Conservation (phyloP, 2,329 filamentous ascomycete species). For the Leptographium radiaticola region DNA sequence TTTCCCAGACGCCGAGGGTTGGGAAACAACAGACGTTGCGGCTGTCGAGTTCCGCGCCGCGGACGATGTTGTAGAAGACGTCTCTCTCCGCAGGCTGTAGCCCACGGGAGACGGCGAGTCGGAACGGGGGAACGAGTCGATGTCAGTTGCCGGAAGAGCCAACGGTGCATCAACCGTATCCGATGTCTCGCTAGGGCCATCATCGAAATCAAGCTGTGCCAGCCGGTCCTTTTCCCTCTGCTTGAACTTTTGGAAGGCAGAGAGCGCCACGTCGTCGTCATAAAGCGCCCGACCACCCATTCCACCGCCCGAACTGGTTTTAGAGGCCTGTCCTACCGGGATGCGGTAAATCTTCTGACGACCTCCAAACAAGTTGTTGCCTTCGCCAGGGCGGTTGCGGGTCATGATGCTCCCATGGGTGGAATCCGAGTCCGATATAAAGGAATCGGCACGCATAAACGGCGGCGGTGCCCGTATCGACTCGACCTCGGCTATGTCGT, state of each 20-base stretch:
- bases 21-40: conserved; percentile 78
- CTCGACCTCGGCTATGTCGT: conserved; percentile 83
- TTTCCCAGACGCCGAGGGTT: conserved; percentile 37
- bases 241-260: conserved; percentile 69
- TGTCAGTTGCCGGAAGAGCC: conserved; percentile 16
- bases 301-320: conserved; percentile 29
- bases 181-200: conserved; percentile 9
- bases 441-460: conserved; percentile 51
- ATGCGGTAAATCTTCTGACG: conserved; percentile 94
- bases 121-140: conserved; percentile 27
- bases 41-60: conserved; percentile 69
- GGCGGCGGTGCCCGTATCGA: conserved; percentile 52
- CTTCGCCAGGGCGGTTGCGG: conserved; percentile 68
- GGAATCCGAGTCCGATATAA: conserved; percentile 54
- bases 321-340: conserved; percentile 35
- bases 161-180: conserved; percentile 12
- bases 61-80: conserved; percentile 72
- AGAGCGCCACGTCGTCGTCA: conserved; percentile 73
- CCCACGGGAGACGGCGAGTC: conserved; percentile 45
- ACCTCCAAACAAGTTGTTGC: conserved; percentile 88
- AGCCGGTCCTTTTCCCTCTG: conserved; percentile 42
- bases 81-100: conserved; percentile 68
- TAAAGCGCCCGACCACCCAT: conserved; percentile 62
- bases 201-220: conserved; percentile 9
- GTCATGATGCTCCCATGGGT: conserved; percentile 64